Conservation (phyloP, 2,329 filamentous ascomycete genomes). For the Aspergillus sp. region DNA sequence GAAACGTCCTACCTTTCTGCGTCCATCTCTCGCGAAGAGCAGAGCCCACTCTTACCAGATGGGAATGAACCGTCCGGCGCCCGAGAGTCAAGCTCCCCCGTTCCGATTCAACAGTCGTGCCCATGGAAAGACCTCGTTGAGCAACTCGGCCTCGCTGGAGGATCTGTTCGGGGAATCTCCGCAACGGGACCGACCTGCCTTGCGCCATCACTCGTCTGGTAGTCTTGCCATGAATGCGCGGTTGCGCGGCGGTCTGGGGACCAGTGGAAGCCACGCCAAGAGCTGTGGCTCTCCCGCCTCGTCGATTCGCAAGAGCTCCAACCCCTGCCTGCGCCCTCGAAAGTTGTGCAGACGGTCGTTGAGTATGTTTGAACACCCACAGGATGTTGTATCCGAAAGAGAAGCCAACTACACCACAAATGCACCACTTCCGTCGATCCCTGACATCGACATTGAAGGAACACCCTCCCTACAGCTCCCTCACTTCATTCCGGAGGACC, state of each 20-base stretch:
- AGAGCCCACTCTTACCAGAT: conserved; percentile 68
- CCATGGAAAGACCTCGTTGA: conserved; percentile 42
- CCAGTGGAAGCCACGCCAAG: conserved; percentile 48
- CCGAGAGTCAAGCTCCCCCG: conserved; percentile 60
- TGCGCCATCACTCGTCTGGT: conserved; percentile 55
- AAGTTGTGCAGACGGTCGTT: conserved; percentile 87
- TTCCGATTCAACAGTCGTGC: conserved; percentile 65
- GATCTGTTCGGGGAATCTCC: conserved; percentile 80
- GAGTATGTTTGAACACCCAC: conserved; percentile 95
- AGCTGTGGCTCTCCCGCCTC: conserved; percentile 68
- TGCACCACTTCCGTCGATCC: conserved; percentile 62
- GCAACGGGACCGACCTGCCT: conserved; percentile 59
- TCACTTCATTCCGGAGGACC: conserved; percentile 73
- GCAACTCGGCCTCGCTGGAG: conserved; percentile 61
- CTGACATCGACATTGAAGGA: conserved; percentile 82
- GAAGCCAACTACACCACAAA: conserved; percentile 51
- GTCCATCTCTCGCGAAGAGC: conserved; percentile 66
- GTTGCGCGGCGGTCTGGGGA: conserved; percentile 58
- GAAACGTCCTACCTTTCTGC: conserved; percentile 60
- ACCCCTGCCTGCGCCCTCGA: conserved; percentile 65
- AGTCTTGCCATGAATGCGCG: conserved; percentile 54
- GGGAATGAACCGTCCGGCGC: conserved; percentile 53
- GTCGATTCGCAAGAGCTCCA: conserved; percentile 66
- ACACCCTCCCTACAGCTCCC: conserved; percentile 67
- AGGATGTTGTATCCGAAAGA: conserved; percentile 78